Evolutionary conservation across 768 basidiomycete genomes (phyloP).

Genomic region (Suillus lakei): DNA sequence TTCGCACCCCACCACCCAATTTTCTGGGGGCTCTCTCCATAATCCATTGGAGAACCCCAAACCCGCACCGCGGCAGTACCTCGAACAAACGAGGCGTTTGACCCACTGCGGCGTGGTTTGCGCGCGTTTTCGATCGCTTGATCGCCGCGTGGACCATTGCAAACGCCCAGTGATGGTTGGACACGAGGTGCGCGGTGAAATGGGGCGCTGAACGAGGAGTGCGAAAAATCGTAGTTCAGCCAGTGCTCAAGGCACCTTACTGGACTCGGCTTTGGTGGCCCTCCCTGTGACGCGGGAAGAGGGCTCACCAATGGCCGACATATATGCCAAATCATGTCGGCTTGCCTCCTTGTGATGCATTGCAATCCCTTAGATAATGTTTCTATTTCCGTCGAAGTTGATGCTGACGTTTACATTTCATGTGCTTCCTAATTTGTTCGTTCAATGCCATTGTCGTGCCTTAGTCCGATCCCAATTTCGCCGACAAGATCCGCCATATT

Average conservation of each 20-base stretch:
- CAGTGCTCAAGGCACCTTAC: conserved; percentile 30
- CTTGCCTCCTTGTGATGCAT: conserved; percentile 66
- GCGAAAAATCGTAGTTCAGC: conserved; percentile 54
- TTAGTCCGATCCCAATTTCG: conserved; percentile 84
- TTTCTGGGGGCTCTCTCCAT: conserved; percentile 99
- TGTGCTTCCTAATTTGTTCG: conserved; percentile 40
- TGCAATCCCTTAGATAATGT: conserved; percentile 26
- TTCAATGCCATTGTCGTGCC: conserved; percentile 33
- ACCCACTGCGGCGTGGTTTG: conserved; percentile 73
- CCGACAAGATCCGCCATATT: conserved; percentile 85
- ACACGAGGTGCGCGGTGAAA: conserved; percentile 93
- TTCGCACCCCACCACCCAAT: conserved; percentile 92
- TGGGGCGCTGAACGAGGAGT: conserved; percentile 98
- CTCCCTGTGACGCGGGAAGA: conserved; percentile 75
- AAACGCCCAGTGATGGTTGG: conserved; percentile 79
- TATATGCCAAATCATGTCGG: conserved; percentile 61
- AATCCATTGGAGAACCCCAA: conserved; percentile 90
- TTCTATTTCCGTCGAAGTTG: conserved; percentile 42
- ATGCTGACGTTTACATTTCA: conserved; percentile 72
- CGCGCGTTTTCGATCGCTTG: conserved; percentile 95
- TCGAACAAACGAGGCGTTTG: conserved; percentile 83
- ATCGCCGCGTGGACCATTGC: conserved; percentile 80
- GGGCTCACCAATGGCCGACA: conserved; percentile 54
- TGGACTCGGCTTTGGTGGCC: conserved; percentile 41
- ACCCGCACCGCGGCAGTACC: conserved; percentile 80